Evolutionary conservation across 176 grass and related monocot species (phyloP), one percentile per base, ranked within the genome.

Genomic region (Oryza coarctata): DNA sequence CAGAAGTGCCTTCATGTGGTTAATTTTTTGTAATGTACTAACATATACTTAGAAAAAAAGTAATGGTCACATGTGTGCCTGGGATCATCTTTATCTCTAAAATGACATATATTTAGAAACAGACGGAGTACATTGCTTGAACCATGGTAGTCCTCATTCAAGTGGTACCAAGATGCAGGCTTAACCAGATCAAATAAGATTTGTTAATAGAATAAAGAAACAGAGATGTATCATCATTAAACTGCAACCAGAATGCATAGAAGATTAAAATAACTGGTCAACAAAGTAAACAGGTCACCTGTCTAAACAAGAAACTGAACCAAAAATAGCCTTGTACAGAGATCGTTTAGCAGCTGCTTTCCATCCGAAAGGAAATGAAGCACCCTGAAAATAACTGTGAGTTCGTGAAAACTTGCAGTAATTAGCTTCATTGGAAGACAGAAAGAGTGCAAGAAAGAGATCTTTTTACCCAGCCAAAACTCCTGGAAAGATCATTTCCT

Each of bases 401-500:
- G 67, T 68, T 79, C 85, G 86, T 49, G 83, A 65, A 86, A 88
- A 79, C 60, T 47, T 90, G 65, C 57, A 65, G 75, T 78, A 80
- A 77, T 28, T 83, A 88, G 38, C 26, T 50, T 75, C 61, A 84
- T 12, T 27, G 18, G 29, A 69, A 78, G 36, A 73, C 11, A 38
- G 33, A 68, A 88, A 65, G 29, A 63, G 77, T 26, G 22, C 84
- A 73, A 84, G 14, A 49, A 86, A 61, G 75, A 77, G 22, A 92
- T 80, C 82, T 27, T 83, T 84, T 85, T 94, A 98, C 95, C 95
- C 95, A 98, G 80, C 90, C 86, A 81, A 93, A 94, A 80, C 90
- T 98, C 80, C 95, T 94, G 66, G 92, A 93, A 64, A 98, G 92
- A 88, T 98, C 92, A 91, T 98, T 94, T 89, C 92, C 95, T 39